These are phyloP conservation scores for Rubroboletus pulcherrimus DNA, from an alignment of 768 basidiomycete genomes.

Conservation along the genomic window DNA sequence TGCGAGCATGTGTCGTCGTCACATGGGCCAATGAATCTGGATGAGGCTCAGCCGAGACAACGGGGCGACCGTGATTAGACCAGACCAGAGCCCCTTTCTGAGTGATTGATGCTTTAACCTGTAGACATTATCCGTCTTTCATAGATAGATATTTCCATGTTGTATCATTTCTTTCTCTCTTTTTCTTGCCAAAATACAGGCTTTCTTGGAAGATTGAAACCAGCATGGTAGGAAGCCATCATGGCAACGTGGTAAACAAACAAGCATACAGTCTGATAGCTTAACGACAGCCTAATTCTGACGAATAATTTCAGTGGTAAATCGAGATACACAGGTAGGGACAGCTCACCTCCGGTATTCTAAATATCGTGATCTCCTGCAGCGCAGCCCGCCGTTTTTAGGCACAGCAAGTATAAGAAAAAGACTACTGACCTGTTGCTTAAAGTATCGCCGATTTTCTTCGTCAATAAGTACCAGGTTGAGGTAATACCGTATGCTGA, in stretches of 20 bases:
- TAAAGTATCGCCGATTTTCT: constrained; percentile 96
- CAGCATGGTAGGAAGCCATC: background rate
- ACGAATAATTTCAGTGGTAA: constrained; percentile 1
- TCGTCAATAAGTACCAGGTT: constrained; percentile 97
- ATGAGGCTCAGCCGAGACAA: constrained; percentile 14
- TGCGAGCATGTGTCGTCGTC: constrained; percentile 27
- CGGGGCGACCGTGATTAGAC: constrained; percentile 16
- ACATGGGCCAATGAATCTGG: constrained; percentile 29
- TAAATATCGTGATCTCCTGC: constrained; percentile 84
- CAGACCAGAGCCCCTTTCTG: background rate
- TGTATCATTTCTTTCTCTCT: background rate
- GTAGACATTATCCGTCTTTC: background rate
- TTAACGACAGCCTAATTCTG: constrained; percentile 33
- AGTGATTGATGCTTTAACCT: background rate
- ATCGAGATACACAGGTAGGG: background rate
- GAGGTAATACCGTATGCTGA: constrained; percentile 94
- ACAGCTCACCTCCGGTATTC: constrained; percentile 75
- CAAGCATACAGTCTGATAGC: background rate
- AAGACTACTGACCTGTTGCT: constrained; percentile 69
- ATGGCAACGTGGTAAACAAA: constrained; percentile 3
- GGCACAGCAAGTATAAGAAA: background rate
- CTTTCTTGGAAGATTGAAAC: constrained; percentile 3
- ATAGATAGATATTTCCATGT: background rate
- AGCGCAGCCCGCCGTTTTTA: background rate
- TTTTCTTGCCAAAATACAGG: background rate